Conservation (phyloP, 1,284 basidiomycete species). For the Mycena sp. region DNA sequence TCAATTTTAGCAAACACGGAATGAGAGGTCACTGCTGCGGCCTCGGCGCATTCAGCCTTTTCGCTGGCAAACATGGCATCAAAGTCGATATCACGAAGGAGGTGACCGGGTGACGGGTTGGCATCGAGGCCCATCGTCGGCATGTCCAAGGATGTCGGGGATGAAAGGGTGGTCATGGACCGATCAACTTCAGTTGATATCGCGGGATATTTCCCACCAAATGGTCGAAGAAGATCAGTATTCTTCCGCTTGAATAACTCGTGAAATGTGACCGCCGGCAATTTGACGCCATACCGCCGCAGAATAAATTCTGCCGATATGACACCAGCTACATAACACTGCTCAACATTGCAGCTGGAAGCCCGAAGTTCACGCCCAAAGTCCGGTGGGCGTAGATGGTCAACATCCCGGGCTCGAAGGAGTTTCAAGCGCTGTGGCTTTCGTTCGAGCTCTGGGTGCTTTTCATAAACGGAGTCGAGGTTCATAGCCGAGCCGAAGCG, state of each 20-base stretch:
- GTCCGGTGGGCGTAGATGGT: background rate
- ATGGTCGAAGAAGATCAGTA: constrained; percentile 5
- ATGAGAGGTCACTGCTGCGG: too few relatives aligned
- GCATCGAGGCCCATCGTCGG: background rate
- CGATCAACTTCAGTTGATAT: constrained; percentile 10
- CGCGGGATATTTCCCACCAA: constrained; percentile 12
- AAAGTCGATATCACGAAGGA: background rate
- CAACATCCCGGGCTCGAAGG: background rate
- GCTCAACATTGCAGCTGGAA: background rate
- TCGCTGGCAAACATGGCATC: background rate
- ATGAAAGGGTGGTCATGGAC: background rate
- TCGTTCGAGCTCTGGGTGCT: constrained; percentile 15
- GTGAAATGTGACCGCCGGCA: background rate
- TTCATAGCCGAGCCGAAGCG: constrained; percentile 44
- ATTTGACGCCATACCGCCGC: background rate
- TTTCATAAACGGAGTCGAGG: constrained; percentile 35
- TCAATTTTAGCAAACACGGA: background rate
- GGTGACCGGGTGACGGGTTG: too few relatives aligned
- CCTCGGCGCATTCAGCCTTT: background rate
- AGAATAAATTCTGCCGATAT: background rate
- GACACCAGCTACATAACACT: background rate
- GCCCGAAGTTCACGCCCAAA: background rate
- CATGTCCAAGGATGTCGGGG: background rate
- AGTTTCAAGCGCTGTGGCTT: constrained; percentile 12
- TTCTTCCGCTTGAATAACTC: background rate